These are phyloP conservation scores for Dothideomycetidae sp. DNA, from an alignment of 2,329 filamentous ascomycete genomes.

Conservation along the genomic window DNA sequence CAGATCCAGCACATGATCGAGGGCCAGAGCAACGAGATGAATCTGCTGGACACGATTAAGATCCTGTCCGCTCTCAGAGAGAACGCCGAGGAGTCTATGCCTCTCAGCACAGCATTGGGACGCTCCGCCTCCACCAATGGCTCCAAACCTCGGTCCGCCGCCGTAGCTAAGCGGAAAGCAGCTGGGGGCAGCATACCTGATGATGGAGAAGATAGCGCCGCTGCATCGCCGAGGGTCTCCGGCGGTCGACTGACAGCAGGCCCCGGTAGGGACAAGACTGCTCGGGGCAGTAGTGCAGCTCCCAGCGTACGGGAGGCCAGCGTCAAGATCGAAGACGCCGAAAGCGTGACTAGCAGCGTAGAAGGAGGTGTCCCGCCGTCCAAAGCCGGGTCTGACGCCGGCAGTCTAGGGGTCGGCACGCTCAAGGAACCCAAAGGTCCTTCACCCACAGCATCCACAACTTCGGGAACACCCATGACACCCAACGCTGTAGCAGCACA, in stretches of 20 bases:
- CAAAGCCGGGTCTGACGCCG: slow-evolving; percentile 5
- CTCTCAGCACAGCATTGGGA: slow-evolving; percentile 3
- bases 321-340: slow-evolving; percentile 37
- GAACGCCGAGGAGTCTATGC: slow-evolving; percentile 27
- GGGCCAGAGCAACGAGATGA: slow-evolving; percentile 29
- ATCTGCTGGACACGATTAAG: slow-evolving; percentile 28
- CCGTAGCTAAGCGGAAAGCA: slow-evolving; percentile 12
- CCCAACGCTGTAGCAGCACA: slow-evolving; percentile 11
- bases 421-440: slow-evolving; percentile 3
- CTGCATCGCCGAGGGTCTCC: slow-evolving; percentile 18
- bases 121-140: slow-evolving; percentile 7
- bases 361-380: slow-evolving; percentile 23
- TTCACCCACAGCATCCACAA: slow-evolving; percentile 8
- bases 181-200: slow-evolving; percentile 16
- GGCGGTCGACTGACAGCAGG: slow-evolving; percentile 10
- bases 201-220: slow-evolving; percentile 19
- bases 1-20: slow-evolving; percentile 31
- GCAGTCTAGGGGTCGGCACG: slow-evolving; percentile 5
- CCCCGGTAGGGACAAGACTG: slow-evolving; percentile 23
- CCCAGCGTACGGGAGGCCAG: slow-evolving; percentile 33
- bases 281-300: slow-evolving; percentile 27
- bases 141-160: slow-evolving; percentile 11
- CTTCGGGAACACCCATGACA: slow-evolving; percentile 2
- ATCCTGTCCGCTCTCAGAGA: slow-evolving; percentile 34
- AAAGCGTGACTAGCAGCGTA: slow-evolving; percentile 28